Evolutionary conservation across 352 stramenopile genomes (phyloP).

Genomic region (Globisporangium perplexum): DNA sequence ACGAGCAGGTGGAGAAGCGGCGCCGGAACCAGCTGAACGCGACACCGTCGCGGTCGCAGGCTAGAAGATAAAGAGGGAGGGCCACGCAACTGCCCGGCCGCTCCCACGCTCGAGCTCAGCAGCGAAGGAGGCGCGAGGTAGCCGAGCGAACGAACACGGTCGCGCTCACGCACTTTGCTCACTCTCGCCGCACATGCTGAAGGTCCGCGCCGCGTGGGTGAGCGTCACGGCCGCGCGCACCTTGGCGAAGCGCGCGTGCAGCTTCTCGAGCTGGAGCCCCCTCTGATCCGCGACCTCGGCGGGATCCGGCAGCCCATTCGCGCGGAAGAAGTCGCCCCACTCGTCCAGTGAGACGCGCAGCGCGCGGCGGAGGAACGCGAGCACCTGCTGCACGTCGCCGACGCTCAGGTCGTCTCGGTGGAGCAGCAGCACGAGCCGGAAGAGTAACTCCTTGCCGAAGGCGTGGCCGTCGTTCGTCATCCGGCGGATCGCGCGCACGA

Average conservation of each 20-base stretch:
- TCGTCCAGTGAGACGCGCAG: constrained; percentile 25
- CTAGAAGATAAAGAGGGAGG: constrained; percentile 2
- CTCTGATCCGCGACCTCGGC: constrained; percentile 24
- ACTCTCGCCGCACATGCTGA: constrained; percentile 5
- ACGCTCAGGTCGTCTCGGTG: constrained; percentile 42
- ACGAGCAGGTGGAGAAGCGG: constrained; percentile 49
- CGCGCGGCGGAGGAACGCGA: constrained; percentile 36
- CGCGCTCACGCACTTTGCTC: not conserved
- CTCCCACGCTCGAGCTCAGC: not conserved
- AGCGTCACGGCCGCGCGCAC: constrained; percentile 25
- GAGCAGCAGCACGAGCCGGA: constrained; percentile 33
- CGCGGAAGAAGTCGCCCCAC: constrained; percentile 43
- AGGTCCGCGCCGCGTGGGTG: constrained; percentile 25
- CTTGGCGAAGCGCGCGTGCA: constrained; percentile 18
- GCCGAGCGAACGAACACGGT: not conserved
- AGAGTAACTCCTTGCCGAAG: constrained; percentile 37
- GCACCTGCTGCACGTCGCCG: constrained; percentile 38
- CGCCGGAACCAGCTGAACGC: constrained; percentile 17
- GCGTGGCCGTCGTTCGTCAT: constrained; percentile 36
- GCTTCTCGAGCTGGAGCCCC: constrained; percentile 16
- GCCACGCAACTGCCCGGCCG: not conserved
- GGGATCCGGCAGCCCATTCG: constrained; percentile 25
- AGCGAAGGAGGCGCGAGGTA: not conserved
- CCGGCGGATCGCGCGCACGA: constrained; percentile 42
- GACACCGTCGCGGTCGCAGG: constrained; percentile 3